Percentiles rank a stretch among this genome's conserved stretches.
phyloP scores from a whole-genome alignment of 495 filamentous ascomycete species.

The Choiromyces venosus region DNA sequence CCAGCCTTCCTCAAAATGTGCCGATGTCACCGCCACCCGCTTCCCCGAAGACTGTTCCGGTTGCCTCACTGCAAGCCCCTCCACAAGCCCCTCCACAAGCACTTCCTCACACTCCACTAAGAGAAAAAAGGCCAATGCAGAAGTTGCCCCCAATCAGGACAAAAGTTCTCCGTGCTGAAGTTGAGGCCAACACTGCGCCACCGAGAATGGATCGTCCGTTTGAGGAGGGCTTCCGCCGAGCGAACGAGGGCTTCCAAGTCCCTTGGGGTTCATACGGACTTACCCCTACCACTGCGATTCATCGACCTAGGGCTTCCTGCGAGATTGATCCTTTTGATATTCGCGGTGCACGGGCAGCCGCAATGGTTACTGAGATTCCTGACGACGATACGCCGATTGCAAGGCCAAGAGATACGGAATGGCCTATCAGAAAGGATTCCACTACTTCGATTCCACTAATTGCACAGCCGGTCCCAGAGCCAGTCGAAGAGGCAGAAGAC shows the following conservation, averaged over 20 bases:
- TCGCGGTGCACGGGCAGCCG: background rate
- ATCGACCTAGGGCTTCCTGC: constrained; percentile 14
- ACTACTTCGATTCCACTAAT: background rate
- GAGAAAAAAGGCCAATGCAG: constrained; percentile 20
- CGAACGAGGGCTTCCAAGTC: constrained; percentile 40
- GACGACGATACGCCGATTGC: constrained; percentile 25
- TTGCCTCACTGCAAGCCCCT: background rate
- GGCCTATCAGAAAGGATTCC: constrained; percentile 32
- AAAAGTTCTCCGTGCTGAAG: constrained; percentile 24
- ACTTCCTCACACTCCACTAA: background rate
- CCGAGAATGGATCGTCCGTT: constrained; percentile 32
- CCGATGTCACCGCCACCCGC: background rate
- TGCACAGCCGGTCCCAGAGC: background rate
- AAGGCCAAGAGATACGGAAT: constrained; percentile 14
- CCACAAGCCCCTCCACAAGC: constrained; percentile 2
- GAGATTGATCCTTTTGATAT: constrained; percentile 35
- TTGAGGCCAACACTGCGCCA: constrained; percentile 30
- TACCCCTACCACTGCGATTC: constrained; percentile 27
- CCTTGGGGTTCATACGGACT: constrained; percentile 33
- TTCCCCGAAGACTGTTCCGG: constrained; percentile 1
- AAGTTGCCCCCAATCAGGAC: constrained; percentile 34
- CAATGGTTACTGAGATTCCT: constrained; percentile 3
- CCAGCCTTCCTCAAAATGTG: constrained; percentile 3
- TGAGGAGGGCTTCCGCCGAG: constrained; percentile 26
- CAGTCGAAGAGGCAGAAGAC: constrained; percentile 61